These are phyloP conservation scores for Macroventuria anomochaeta DNA, from an alignment of 2,329 filamentous ascomycete genomes.

Conservation along the genomic window DNA sequence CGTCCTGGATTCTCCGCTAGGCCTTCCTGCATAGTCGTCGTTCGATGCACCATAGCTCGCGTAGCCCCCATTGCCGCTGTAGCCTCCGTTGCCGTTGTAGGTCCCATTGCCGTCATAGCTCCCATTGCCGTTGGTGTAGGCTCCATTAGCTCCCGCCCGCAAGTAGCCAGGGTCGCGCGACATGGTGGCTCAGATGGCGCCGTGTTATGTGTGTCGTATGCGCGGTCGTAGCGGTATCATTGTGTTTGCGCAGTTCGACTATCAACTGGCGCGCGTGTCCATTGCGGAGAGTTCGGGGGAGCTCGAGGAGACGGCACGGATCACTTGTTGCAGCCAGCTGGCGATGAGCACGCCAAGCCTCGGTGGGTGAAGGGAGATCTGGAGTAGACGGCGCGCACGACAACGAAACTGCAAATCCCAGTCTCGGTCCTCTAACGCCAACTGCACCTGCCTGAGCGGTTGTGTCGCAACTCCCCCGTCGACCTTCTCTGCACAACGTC, in stretches of 20 bases:
- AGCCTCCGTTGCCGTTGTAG: constrained; percentile 38
- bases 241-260: constrained; percentile 15
- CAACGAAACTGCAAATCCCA: neutral
- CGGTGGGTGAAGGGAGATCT: constrained; percentile 1
- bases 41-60: constrained; percentile 29
- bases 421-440: neutral
- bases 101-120: constrained; percentile 39
- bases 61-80: constrained; percentile 29
- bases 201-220: constrained; percentile 8
- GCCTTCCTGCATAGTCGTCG: constrained; percentile 24
- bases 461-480: neutral
- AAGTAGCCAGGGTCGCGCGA: constrained; percentile 45
- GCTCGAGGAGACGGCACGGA: constrained; percentile 29
- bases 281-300: constrained; percentile 41
- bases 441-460: neutral
- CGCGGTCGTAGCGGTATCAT: constrained; percentile 9
- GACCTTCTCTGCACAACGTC: neutral
- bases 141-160: constrained; percentile 43
- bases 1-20: constrained; percentile 39
- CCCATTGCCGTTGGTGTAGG: constrained; percentile 46
- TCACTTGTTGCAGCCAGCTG: constrained; percentile 17
- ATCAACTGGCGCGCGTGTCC: constrained; percentile 15
- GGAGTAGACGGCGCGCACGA: neutral
- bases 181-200: constrained; percentile 35
- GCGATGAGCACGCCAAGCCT: constrained; percentile 14